phyloP scores from a whole-genome alignment of 148 eudicot genomes.

The Cornus controversa region DNA sequence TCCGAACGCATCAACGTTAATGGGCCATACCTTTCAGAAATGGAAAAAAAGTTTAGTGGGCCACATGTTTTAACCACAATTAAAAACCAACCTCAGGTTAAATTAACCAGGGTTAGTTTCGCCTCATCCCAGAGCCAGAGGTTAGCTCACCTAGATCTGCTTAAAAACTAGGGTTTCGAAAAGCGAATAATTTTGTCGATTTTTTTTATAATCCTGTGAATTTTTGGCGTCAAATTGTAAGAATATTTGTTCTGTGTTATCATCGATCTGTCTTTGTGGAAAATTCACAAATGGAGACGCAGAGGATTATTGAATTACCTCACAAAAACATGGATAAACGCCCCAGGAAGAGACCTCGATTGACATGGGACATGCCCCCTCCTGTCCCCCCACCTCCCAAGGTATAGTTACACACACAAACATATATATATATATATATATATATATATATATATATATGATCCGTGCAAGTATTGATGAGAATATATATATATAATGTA shows the following conservation, averaged over 20 bases:
- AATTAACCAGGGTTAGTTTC: slow-evolving; percentile 4
- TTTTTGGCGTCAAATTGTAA: background rate
- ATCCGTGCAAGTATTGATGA: background rate
- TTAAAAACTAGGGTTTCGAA: slow-evolving; percentile 5
- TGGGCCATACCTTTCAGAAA: too few relatives aligned
- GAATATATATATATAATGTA: background rate
- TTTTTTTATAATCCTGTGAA: background rate
- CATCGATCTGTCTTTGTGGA: background rate
- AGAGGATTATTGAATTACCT: slow-evolving; percentile 50
- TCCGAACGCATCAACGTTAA: too few relatives aligned
- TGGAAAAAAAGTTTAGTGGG: background rate
- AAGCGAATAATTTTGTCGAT: background rate
- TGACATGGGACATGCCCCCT: slow-evolving; percentile 57
- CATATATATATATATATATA: background rate
- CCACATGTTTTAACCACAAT: slow-evolving; percentile 12
- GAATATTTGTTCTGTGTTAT: background rate
- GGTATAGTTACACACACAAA: slow-evolving; percentile 14
- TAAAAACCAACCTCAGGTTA: background rate
- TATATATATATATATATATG: background rate
- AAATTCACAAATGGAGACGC: slow-evolving; percentile 47
- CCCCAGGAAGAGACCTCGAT: slow-evolving; percentile 61
- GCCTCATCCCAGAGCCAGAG: background rate
- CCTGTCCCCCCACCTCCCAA: slow-evolving; percentile 42
- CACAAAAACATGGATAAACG: slow-evolving; percentile 55
- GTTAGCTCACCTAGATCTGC: background rate